Conservation (phyloP, 2,329 filamentous ascomycete genomes). For the Calonectria pteridis region DNA sequence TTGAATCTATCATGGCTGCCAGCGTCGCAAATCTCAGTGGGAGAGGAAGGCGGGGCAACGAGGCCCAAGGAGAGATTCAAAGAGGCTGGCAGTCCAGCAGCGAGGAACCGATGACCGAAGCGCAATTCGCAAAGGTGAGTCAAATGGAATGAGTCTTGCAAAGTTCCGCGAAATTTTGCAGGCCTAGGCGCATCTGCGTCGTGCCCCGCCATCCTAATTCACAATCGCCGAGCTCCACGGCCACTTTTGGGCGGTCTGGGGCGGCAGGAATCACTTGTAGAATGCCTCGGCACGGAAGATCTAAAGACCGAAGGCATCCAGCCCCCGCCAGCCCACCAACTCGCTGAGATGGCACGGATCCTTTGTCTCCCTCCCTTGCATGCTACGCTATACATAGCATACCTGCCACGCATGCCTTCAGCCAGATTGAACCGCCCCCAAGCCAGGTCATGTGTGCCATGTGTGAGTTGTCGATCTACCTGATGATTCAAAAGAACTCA, state of each 20-base stretch:
- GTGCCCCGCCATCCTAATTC: slow-evolving; percentile 10
- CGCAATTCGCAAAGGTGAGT: background rate
- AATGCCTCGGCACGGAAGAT: background rate
- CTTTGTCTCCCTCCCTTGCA: background rate
- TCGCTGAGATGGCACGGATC: background rate
- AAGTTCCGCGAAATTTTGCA: slow-evolving; percentile 9
- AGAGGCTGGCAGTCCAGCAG: background rate
- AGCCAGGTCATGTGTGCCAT: background rate
- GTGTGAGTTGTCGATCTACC: background rate
- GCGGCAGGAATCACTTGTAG: background rate
- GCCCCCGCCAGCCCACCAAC: background rate
- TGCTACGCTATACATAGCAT: background rate
- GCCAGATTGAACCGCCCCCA: background rate
- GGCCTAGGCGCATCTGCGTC: slow-evolving; percentile 10
- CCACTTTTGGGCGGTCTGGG: slow-evolving; percentile 7
- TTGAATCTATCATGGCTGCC: slow-evolving; percentile 18
- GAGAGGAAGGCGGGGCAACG: slow-evolving; percentile 1
- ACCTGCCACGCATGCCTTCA: background rate
- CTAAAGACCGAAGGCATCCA: background rate
- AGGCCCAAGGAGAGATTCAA: background rate
- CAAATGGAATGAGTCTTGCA: slow-evolving; percentile 1
- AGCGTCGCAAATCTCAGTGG: slow-evolving; percentile 4
- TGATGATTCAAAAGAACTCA: background rate
- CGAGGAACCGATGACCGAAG: background rate
- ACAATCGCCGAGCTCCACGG: slow-evolving; percentile 9